Evolutionary conservation across 2,329 filamentous ascomycete species (phyloP).

Genomic region (Ophiostoma novo-ulmi): DNA sequence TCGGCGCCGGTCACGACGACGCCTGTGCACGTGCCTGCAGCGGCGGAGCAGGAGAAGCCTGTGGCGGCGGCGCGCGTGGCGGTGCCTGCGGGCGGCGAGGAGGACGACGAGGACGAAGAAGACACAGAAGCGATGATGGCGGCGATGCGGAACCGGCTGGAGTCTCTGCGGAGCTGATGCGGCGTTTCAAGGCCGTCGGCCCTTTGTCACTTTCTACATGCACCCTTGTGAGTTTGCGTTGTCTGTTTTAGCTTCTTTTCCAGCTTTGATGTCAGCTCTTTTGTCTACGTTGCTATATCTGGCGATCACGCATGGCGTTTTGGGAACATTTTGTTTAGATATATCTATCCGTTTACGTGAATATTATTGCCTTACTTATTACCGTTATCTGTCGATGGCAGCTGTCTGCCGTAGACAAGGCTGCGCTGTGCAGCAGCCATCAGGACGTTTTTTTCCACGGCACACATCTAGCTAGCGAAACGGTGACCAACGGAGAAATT

Average conservation of each 20-base stretch:
- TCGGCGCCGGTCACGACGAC: constrained; percentile 51
- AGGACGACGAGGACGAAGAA: constrained; percentile 69
- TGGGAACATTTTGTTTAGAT: not conserved
- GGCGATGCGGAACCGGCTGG: constrained; percentile 86
- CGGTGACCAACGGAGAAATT: not conserved
- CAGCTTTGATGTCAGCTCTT: not conserved
- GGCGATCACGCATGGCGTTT: constrained; percentile 13
- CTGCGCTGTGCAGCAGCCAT: not conserved
- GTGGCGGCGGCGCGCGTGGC: constrained; percentile 41
- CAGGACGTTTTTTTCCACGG: not conserved
- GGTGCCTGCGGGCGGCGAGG: constrained; percentile 43
- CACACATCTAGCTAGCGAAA: not conserved
- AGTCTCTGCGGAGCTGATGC: constrained; percentile 78
- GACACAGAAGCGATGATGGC: constrained; percentile 86
- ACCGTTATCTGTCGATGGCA: not conserved
- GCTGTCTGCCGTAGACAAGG: not conserved
- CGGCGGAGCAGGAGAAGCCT: constrained; percentile 31
- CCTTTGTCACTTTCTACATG: not conserved
- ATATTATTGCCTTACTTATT: not conserved
- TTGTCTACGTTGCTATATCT: constrained; percentile 1
- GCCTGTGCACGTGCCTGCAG: constrained; percentile 43
- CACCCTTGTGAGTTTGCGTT: not conserved
- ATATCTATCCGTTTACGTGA: not conserved
- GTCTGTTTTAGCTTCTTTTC: not conserved
- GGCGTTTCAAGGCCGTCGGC: not conserved